phyloP scores from a whole-genome alignment of 1,284 basidiomycete genomes.

The Ustilago xerochloae region DNA sequence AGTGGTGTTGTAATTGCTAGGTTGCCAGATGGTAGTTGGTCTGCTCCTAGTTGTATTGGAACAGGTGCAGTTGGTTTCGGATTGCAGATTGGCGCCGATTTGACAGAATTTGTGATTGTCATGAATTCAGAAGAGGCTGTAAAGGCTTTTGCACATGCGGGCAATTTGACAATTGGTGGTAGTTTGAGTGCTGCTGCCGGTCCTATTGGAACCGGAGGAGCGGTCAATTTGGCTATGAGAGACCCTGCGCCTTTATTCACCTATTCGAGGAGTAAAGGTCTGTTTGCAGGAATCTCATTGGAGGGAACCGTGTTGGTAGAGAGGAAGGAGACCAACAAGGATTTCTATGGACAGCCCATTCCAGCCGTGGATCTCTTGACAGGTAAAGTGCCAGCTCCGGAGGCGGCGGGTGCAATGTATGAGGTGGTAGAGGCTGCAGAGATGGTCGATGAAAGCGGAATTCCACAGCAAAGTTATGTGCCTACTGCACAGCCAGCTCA shows the following conservation, averaged over 20 bases:
- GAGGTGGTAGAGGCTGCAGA: conserved; percentile 86
- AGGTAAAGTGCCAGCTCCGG: conserved; percentile 93
- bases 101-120: conserved; percentile 79
- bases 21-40: conserved; percentile 95
- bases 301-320: conserved; percentile 96
- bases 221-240: conserved; percentile 84
- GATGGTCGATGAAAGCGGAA: conserved; percentile 73
- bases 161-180: conserved; percentile 92
- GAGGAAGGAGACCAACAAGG: conserved; percentile 79
- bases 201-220: conserved; percentile 93
- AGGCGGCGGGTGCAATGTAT: conserved; percentile 91
- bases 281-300: conserved; percentile 93
- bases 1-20: conserved; percentile 94
- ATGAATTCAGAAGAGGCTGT: conserved; percentile 97
- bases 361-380: conserved; percentile 89
- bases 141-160: conserved; percentile 90
- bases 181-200: conserved; percentile 63
- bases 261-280: conserved; percentile 92
- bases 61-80: conserved; percentile 91
- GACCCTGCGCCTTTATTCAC: conserved; percentile 97
- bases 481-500: conserved; percentile 69
- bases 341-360: conserved; percentile 93
- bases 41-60: conserved; percentile 96
- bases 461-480: conserved; percentile 84
- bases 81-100: conserved; percentile 80